These are phyloP conservation scores for Thalassiosira hispida DNA, from an alignment of 352 stramenopile species.

Conservation along the genomic window DNA sequence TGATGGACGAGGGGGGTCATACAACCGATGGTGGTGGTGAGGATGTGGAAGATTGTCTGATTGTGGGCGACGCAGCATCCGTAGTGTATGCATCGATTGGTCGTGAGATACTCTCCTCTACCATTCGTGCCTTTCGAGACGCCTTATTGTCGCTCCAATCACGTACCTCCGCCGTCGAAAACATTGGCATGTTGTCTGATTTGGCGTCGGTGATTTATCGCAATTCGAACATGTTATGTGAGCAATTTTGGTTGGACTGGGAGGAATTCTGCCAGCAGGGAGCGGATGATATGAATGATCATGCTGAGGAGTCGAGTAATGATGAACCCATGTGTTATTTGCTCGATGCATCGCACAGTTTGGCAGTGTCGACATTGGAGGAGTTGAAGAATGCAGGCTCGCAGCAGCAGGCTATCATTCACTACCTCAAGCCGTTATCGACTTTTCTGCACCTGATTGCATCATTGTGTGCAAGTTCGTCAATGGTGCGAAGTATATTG, in stretches of 20 bases:
- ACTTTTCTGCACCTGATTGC: constrained; percentile 50
- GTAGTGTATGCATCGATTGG: constrained; percentile 71
- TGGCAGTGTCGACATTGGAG: constrained; percentile 44
- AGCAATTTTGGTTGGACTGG: constrained; percentile 74
- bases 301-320: background rate
- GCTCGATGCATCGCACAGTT: constrained; percentile 61
- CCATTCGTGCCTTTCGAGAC: constrained; percentile 54
- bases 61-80: constrained; percentile 27
- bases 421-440: constrained; percentile 41
- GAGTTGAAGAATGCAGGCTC: constrained; percentile 22
- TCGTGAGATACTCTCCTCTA: constrained; percentile 64
- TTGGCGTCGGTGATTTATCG: constrained; percentile 56
- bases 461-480: constrained; percentile 46
- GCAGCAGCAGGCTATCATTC: constrained; percentile 22
- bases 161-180: constrained; percentile 46
- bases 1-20: constrained; percentile 6
- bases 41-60: background rate
- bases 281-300: constrained; percentile 21
- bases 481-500: constrained; percentile 32
- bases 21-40: constrained; percentile 3
- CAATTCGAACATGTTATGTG: constrained; percentile 58
- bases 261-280: constrained; percentile 45
- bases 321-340: constrained; percentile 60
- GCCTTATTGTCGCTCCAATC: constrained; percentile 46
- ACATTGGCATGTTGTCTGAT: constrained; percentile 67